These are phyloP conservation scores for Blastosporella zonata DNA, from an alignment of 1,284 basidiomycete species.

Conservation along the genomic window DNA sequence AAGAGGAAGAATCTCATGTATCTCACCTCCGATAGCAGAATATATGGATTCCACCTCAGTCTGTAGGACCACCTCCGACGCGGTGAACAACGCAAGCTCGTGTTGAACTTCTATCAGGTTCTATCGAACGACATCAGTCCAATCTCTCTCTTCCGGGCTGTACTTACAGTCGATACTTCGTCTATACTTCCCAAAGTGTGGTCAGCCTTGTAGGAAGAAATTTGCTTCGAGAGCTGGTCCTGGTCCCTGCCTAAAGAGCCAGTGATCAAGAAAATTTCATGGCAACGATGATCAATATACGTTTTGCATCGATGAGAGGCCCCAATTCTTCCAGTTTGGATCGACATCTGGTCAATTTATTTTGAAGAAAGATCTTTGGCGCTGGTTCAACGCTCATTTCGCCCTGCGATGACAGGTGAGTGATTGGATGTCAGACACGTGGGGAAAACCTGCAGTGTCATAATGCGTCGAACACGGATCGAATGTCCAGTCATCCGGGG, in stretches of 20 bases:
- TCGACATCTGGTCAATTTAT: conserved; percentile 61
- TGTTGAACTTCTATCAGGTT: conserved; percentile 64
- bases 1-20: not conserved
- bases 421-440: not conserved
- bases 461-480: conserved; percentile 75
- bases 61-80: conserved; percentile 50
- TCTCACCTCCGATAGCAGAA: conserved; percentile 61
- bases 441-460: conserved; percentile 55
- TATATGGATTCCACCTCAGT: conserved; percentile 62
- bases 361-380: conserved; percentile 76
- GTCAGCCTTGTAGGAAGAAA: conserved; percentile 52
- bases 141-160: not conserved
- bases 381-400: conserved; percentile 61
- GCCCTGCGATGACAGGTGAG: conserved; percentile 35
- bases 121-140: conserved; percentile 33
- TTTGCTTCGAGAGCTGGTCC: conserved; percentile 47
- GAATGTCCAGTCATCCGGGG: conserved; percentile 66
- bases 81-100: conserved; percentile 53
- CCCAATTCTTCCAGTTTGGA: conserved; percentile 58
- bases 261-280: conserved; percentile 12
- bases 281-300: conserved; percentile 38
- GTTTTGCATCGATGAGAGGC: conserved; percentile 55
- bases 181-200: conserved; percentile 57
- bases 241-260: conserved; percentile 50
- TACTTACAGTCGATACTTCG: conserved; percentile 61